Conservation (phyloP, 2,329 filamentous ascomycete genomes). For the Epichloe hybrida region DNA sequence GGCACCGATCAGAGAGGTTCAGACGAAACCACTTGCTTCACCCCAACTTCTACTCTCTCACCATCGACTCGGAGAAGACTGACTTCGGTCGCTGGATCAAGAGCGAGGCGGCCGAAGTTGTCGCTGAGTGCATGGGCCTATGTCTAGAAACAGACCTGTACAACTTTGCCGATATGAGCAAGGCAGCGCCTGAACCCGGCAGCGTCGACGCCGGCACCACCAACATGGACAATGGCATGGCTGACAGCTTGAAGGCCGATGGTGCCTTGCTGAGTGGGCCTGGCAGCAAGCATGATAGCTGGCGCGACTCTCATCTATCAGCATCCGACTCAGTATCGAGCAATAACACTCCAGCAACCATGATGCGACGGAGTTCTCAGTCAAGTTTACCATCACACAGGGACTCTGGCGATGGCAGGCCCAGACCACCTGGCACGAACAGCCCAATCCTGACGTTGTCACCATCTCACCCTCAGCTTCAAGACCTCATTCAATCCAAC, state of each 20-base stretch:
- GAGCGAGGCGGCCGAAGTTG: conserved; percentile 65
- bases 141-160: conserved; percentile 25
- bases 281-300: conserved; percentile 27
- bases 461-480: conserved; percentile 40
- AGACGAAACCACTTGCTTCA: conserved; percentile 61
- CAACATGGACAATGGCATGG: conserved; percentile 15
- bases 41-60: conserved; percentile 72
- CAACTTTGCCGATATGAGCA: conserved; percentile 11
- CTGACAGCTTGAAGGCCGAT: conserved; percentile 21
- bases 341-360: conserved; percentile 21
- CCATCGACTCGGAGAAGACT: conserved; percentile 64
- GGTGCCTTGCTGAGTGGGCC: conserved; percentile 28
- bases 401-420: conserved; percentile 29
- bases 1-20: conserved; percentile 62
- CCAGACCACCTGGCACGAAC: conserved; percentile 30
- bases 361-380: conserved; percentile 31
- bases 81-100: conserved; percentile 69
- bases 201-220: conserved; percentile 10
- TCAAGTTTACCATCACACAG: conserved; percentile 37
- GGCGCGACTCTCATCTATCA: conserved; percentile 41
- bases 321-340: conserved; percentile 29
- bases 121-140: conserved; percentile 66
- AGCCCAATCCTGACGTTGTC: conserved; percentile 47
- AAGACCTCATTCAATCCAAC: conserved; percentile 48
- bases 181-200: conserved; percentile 6